phyloP scores from a whole-genome alignment of 495 filamentous ascomycete genomes.

The Xylaria telfairii region DNA sequence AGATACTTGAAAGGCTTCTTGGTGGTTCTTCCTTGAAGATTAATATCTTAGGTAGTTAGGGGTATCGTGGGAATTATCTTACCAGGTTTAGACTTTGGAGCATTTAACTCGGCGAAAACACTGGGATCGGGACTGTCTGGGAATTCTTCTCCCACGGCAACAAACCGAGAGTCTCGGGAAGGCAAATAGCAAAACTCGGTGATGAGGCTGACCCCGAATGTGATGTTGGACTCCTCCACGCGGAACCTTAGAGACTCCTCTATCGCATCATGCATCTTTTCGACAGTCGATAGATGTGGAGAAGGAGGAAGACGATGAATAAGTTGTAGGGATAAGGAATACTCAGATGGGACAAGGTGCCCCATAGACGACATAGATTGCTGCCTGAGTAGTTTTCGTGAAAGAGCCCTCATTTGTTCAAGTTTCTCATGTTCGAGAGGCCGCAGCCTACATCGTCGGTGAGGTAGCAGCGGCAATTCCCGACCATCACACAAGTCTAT shows the following conservation, averaged over 20 bases:
- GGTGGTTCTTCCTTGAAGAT: neutral
- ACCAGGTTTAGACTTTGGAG: neutral
- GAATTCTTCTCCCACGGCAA: neutral
- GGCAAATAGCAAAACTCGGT: neutral
- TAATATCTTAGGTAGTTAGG: neutral
- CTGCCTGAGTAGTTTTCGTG: neutral
- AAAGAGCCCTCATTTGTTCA: neutral
- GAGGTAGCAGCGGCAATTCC: neutral
- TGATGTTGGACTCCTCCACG: neutral
- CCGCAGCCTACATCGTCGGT: neutral
- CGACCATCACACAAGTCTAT: neutral
- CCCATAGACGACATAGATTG: neutral
- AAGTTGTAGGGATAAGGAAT: too few relatives aligned
- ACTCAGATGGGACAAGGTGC: too few relatives aligned
- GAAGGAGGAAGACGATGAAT: too few relatives aligned
- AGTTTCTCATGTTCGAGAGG: neutral
- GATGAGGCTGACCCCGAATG: neutral
- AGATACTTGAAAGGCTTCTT: neutral
- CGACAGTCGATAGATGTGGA: neutral
- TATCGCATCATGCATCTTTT: neutral
- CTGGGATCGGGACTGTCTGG: conserved; percentile 7
- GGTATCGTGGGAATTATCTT: neutral
- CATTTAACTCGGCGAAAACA: neutral
- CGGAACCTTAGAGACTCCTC: neutral
- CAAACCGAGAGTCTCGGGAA: neutral